Base-by-base conservation (phyloP, 2,329 filamentous ascomycete species). In the Venturia pyrina region DNA sequence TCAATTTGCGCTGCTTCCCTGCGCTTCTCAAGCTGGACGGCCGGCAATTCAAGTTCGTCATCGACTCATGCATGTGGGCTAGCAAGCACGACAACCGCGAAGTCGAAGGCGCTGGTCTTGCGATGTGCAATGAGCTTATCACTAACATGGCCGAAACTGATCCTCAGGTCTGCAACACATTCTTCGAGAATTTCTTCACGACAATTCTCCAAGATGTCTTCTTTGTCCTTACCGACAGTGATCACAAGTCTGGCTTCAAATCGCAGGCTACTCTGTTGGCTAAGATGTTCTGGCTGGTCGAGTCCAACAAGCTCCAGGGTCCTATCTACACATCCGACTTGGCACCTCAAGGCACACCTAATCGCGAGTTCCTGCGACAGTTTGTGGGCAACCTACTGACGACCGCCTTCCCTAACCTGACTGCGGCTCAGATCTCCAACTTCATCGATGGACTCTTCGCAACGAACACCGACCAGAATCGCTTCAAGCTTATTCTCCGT, bases 61-160 rank as follows among this genome's bases (percentile, higher is more conserved):
- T 99, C 70, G 95, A 99, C 77, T 96, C 93, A 44, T 99, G 96
- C 82, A 92, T 98, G 84, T 99, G 95, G 96, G 95, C 96, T n/a
- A 97, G 93, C 82, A 99, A 99, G 82, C 95, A 99, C 78, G 95
- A 99, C 80, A 99, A 99, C 79, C 90, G 95, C 68, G 92, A 97
- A 74, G 95, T 99, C 40, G 95, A 99, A 78, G 91, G 90, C 70
- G 96, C 95, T 48, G 95, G 95, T 68, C 86, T 99, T 68, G 95
- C 93, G 78, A 99, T 99, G 95, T 98, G 93, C 77, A 86, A 96
- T 70, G 95, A 99, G 79, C 83, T 99, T 69, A 93, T 99, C 75
- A 93, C 90, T 78, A 99, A 99, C 79, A 96, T 99, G 81, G 91
- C 93, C 10, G 93, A 97, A 72, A 89, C 92, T 0, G 93, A 98